Evolutionary conservation across 2,329 filamentous ascomycete genomes (phyloP).

Genomic region (Cyclaneusma minus): DNA sequence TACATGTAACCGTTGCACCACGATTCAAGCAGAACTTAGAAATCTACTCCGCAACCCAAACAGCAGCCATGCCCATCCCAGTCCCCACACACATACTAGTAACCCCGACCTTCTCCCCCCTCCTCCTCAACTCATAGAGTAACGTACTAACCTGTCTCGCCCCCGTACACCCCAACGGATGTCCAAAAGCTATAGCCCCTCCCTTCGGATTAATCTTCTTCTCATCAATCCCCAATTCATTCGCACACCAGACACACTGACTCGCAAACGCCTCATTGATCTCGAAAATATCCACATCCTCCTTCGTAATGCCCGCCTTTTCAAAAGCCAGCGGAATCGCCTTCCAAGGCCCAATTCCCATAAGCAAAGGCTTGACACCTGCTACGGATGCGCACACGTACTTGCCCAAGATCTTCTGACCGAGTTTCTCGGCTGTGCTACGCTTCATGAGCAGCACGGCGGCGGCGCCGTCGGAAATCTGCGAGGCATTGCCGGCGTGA

Average conservation of each 20-base stretch:
- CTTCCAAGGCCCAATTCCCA: slow-evolving; percentile 92
- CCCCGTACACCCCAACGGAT: slow-evolving; percentile 88
- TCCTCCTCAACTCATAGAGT: slow-evolving; percentile 77
- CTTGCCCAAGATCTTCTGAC: slow-evolving; percentile 83
- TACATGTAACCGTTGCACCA: too few relatives aligned
- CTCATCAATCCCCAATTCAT: slow-evolving; percentile 66
- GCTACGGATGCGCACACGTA: slow-evolving; percentile 75
- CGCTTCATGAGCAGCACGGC: slow-evolving; percentile 94
- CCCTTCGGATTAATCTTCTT: slow-evolving; percentile 97
- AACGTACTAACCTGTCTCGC: slow-evolving; percentile 87
- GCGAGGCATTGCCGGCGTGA: slow-evolving; percentile 90
- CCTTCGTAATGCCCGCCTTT: slow-evolving; percentile 71
- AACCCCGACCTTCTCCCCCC: slow-evolving; percentile 70
- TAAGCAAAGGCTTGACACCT: slow-evolving; percentile 81
- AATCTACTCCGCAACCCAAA: slow-evolving; percentile 92
- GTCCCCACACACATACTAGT: slow-evolving; percentile 96
- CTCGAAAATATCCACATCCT: slow-evolving; percentile 94
- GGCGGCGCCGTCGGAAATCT: slow-evolving; percentile 90
- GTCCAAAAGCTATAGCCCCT: slow-evolving; percentile 88
- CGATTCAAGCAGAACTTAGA: too few relatives aligned
- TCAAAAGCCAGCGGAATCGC: slow-evolving; percentile 85
- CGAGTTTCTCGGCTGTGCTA: slow-evolving; percentile 72
- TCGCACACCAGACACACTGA: slow-evolving; percentile 86
- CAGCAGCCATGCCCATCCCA: slow-evolving; percentile 93
- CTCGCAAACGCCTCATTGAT: slow-evolving; percentile 98